Base-by-base conservation (phyloP, 768 basidiomycete genomes). In the Panus rudis region DNA sequence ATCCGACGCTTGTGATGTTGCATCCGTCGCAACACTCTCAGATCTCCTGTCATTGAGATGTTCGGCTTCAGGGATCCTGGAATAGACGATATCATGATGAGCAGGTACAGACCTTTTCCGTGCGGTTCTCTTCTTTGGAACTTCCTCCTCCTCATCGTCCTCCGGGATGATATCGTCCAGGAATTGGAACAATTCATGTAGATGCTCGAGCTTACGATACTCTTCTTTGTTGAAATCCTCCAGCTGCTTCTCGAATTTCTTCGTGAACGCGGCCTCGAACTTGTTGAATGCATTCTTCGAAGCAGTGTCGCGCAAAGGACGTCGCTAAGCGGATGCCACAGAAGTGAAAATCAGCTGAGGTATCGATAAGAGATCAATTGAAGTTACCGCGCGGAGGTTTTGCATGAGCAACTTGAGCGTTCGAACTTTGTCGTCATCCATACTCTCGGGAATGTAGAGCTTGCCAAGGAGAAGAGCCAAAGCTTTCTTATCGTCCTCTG, bases 141-240 rank as follows among this genome's bases (percentile, higher is more conserved):
- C 47, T 30, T 57, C 57, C 14, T 65, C 58, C 12, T 81, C 79
- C 6, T 72, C 76, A 5, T 80, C 81, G n/a, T 78, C 80, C 31
- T 78, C 61, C 2, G 84, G 79, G 31, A 84, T 70, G 32, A 89
- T 75, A 8, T 79, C 75, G 49, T 89, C 86, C 58, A 88, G 53
- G 56, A 84, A 84, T 35, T 74, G 69, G 55, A 89, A 89, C 21
- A 85, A 53, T 0, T 76, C 71, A 30, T 76, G 71, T 21, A 86
- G 70, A 22, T 76, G 66, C 41, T 79, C 75, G 3, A 88, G 66
- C 42, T 81, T 68, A 46, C 81, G 66, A 46, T 76, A 80, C 32
- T 88, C 83, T 28, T 76, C 81, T 54, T 87, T 84, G 46, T 71
- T 78, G 58, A 89, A 83, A 46, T 72, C 73, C 47, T 80, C 78